A percentile compares a stretch with the other conserved stretches of the same genome.
These are phyloP conservation scores for Trametes versicolor DNA, from an alignment of 1,284 basidiomycete species.

Conservation along the genomic window DNA sequence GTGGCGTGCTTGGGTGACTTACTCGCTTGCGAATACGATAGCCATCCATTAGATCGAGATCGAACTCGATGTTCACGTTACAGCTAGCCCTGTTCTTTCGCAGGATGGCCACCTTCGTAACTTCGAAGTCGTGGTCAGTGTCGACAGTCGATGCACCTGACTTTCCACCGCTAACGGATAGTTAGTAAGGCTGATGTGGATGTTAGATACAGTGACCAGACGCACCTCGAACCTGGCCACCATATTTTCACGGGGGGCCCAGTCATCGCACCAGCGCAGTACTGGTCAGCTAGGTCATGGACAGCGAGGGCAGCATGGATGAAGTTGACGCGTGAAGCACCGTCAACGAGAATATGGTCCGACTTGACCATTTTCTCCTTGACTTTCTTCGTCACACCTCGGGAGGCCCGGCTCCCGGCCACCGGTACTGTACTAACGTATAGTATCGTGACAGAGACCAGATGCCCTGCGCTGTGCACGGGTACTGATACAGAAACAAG, in stretches of 20 bases:
- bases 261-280: not conserved
- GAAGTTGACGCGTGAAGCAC: not conserved
- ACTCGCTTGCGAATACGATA: slow-evolving; percentile 1
- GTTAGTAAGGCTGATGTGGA: no score
- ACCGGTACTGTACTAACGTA: no score
- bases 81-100: not conserved
- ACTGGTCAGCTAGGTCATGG: not conserved
- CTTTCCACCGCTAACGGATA: not conserved
- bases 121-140: slow-evolving; percentile 4
- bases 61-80: not conserved
- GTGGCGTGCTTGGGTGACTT: no score
- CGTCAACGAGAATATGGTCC: not conserved
- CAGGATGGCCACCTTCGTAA: not conserved
- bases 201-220: no score
- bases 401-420: not conserved
- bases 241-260: slow-evolving; percentile 12
- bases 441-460: no score
- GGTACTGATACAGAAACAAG: no score
- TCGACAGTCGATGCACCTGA: slow-evolving; percentile 7
- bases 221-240: slow-evolving; percentile 7
- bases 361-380: not conserved
- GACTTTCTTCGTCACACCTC: not conserved
- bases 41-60: not conserved
- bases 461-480: no score
- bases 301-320: not conserved